Evolutionary conservation across 2,329 filamentous ascomycete genomes (phyloP), one percentile per base, ranked within the genome.

Genomic region (Ophiosphaerella korrae): DNA sequence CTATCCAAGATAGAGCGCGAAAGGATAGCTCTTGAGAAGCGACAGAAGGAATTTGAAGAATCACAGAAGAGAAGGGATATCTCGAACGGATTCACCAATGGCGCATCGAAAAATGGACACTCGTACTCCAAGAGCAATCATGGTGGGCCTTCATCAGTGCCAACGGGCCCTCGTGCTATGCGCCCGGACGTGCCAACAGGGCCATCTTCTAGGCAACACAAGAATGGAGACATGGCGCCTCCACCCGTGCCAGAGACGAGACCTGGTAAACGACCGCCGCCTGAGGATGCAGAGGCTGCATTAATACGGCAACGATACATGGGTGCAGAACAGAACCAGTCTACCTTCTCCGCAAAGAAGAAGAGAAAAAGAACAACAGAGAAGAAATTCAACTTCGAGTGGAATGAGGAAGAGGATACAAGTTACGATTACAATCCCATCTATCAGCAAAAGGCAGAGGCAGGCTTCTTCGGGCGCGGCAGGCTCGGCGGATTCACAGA

Each of bases 301-400:
- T 77, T 94, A 51, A 85, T 90, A 54, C 83, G 89, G 52, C 86
- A 90, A 62, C 82, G 91, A 55, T 99, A 99, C 69, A 92, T 97
- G 83, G 94, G 94, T 3, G 88, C 90, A 1, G 90, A 96, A 58
- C 85, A 89, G 45, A 95, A 94, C 59, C 84, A 88, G 57, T 92
- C 89, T 4, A 96, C 84, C 33, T 97, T 97, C 69, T 96, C 92
- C 0, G 92, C 92, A 1, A 90, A 94, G 78, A 99, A 97, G 82
- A 97, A 97, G 80, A 84, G 93, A 49, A 89, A 90, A 77, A 84
- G 93, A 55, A 96, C 92, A 1, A 94, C 90, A 1, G 93, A 96
- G 68, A 91, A 92, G 75, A 97, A 99, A 73, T 99, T 99, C 79
- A 99, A 97, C 67, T 99, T 99, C 66, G 94, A 96, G 65, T 99